Percentiles rank a stretch among this genome's conserved stretches.
Evolutionary conservation across 768 basidiomycete species (phyloP).

Genomic region (Punctularia strigosozonata): DNA sequence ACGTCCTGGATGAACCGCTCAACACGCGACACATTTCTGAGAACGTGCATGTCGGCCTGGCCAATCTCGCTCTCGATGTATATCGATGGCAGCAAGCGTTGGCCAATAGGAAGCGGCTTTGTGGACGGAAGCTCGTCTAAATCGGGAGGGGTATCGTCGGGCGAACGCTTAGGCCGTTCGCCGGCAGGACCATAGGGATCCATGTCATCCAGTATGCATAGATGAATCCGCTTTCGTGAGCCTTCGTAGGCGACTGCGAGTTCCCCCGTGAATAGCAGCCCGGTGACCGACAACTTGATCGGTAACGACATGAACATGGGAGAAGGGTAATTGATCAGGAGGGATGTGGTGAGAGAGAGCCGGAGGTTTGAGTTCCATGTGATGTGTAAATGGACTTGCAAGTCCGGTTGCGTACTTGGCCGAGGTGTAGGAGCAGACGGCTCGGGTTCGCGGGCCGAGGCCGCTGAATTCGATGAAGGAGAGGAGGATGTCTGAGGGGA

Average conservation of each 20-base stretch:
- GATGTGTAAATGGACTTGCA: slow-evolving; percentile 83
- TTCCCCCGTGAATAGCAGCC: slow-evolving; percentile 78
- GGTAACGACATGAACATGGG: slow-evolving; percentile 95
- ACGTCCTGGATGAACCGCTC: slow-evolving; percentile 95
- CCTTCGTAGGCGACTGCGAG: slow-evolving; percentile 89
- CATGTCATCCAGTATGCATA: slow-evolving; percentile 81
- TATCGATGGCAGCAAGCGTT: slow-evolving; percentile 74
- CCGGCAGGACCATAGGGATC: slow-evolving; percentile 73
- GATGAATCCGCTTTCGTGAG: slow-evolving; percentile 64
- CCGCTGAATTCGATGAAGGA: no score
- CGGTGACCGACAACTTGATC: slow-evolving; percentile 86
- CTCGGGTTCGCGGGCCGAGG: slow-evolving; percentile 3
- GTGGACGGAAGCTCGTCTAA: slow-evolving; percentile 39
- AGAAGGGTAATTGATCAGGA: slow-evolving; percentile 95
- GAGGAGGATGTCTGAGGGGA: background rate
- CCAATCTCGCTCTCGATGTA: slow-evolving; percentile 96
- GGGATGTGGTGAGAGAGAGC: slow-evolving; percentile 80
- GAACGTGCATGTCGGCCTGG: slow-evolving; percentile 87
- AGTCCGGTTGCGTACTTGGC: slow-evolving; percentile 43
- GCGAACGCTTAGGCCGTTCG: slow-evolving; percentile 19
- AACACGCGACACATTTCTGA: slow-evolving; percentile 92
- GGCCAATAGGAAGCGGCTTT: slow-evolving; percentile 71
- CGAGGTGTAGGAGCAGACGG: slow-evolving; percentile 16
- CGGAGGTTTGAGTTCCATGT: slow-evolving; percentile 83
- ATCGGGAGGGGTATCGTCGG: slow-evolving; percentile 46